Percentiles rank a stretch among this genome's conserved stretches.
Conservation (phyloP, 169 alveolate species). For the Sarcocystis neurona region DNA sequence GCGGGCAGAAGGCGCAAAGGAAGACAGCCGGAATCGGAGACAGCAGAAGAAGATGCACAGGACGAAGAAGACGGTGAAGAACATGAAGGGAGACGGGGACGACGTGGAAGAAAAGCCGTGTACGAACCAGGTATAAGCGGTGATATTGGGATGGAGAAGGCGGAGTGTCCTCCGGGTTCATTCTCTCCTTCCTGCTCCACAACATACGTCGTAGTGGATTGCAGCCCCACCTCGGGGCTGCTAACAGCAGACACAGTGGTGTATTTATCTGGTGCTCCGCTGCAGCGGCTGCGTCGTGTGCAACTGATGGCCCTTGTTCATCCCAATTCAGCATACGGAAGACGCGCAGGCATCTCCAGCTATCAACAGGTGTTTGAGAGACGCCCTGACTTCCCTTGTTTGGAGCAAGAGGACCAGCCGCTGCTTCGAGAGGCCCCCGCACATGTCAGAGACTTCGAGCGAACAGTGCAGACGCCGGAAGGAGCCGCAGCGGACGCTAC, state of each 20-base stretch:
- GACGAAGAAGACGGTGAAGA: not conserved
- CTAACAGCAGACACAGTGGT: slow-evolving; percentile 37
- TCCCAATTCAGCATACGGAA: slow-evolving; percentile 59
- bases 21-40: not conserved
- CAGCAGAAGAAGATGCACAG: not conserved
- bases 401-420: slow-evolving; percentile 26
- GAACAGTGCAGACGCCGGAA: no score
- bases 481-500: no score
- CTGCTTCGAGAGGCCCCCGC: no score
- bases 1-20: slow-evolving; percentile 2
- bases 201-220: slow-evolving; percentile 60
- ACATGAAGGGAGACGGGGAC: slow-evolving; percentile 8
- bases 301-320: slow-evolving; percentile 64
- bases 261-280: slow-evolving; percentile 45
- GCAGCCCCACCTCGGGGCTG: slow-evolving; percentile 54
- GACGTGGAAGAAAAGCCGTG: not conserved
- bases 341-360: slow-evolving; percentile 56
- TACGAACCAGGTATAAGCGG: not conserved
- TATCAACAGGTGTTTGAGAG: slow-evolving; percentile 51
- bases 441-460: no score
- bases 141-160: not conserved
- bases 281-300: slow-evolving; percentile 62
- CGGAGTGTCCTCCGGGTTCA: not conserved
- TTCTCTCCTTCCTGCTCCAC: not conserved
- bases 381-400: slow-evolving; percentile 29